phyloP scores from a whole-genome alignment of 257 asterid species.

The Lavandula angustifolia region DNA sequence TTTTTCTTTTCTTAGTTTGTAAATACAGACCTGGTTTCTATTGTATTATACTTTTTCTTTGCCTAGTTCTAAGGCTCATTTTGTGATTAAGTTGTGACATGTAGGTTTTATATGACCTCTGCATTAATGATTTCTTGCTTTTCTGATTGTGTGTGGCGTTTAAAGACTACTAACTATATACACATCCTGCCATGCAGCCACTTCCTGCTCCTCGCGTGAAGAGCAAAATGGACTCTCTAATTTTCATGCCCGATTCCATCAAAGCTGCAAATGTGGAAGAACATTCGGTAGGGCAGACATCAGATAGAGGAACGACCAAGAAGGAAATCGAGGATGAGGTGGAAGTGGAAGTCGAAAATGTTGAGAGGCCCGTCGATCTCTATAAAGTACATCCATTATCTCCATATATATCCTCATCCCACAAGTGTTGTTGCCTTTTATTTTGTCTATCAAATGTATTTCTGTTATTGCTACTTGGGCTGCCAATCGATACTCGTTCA shows the following conservation, averaged over 20 bases:
- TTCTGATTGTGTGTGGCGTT: constrained; percentile 15
- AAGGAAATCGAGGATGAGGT: constrained; percentile 52
- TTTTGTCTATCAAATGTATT: background rate
- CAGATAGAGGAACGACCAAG: constrained; percentile 37
- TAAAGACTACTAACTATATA: background rate
- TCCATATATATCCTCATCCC: background rate
- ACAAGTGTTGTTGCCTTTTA: background rate
- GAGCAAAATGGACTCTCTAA: constrained; percentile 91
- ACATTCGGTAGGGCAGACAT: constrained; percentile 26
- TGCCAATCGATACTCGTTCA: constrained; percentile 5
- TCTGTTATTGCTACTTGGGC: constrained; percentile 10
- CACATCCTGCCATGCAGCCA: constrained; percentile 56
- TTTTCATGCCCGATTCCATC: constrained; percentile 66
- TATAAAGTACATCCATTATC: constrained; percentile 62
- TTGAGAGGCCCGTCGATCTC: constrained; percentile 93
- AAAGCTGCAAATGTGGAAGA: constrained; percentile 49
- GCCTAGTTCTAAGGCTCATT: constrained; percentile 14
- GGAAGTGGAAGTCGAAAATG: constrained; percentile 65
- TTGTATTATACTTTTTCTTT: background rate
- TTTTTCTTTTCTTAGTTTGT: background rate
- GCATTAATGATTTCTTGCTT: constrained; percentile 7
- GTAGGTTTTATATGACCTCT: background rate
- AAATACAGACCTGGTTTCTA: background rate
- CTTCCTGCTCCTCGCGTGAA: constrained; percentile 79
- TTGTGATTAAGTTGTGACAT: background rate